Base-by-base conservation (phyloP, 2,329 filamentous ascomycete species). In the Fusarium sp. region DNA sequence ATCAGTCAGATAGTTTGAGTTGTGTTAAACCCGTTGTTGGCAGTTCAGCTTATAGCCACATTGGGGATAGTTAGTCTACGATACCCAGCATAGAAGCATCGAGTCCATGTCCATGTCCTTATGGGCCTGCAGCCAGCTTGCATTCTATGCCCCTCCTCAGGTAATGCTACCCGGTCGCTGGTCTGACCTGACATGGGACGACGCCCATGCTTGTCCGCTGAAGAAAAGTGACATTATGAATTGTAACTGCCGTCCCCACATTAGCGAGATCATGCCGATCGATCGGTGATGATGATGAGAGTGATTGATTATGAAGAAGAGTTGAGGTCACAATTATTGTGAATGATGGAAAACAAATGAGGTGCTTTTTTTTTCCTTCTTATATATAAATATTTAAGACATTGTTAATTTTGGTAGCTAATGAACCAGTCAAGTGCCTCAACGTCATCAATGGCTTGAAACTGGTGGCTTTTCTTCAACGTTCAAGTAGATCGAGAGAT, bases 211-310 rank as follows among this genome's bases (percentile, higher is more conserved):
- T 48, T 47, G 62, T 59, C 57, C 58, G 50, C 13, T 56, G 54
- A 56, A 70, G 54, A 71, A 59, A 55, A 66, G 59, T 71, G 63
- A 62, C 47, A 63, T 66, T 64, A 42, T 68, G 49, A 41, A 49
- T 60, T 47, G 41, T 43, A 67, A 66, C 48, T 72, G 37, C 62
- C 58, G 59, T 65, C 71, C 34, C 71, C 71, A 73, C 68, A 59
- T 34, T 62, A 43, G 41, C 48, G 12, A 62, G 50, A 45, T 55
- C 46, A 61, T 65, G 32, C 37, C 55, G 66, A 56, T 47, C 46
- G 59, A 69, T 56, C 53, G 54, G 42, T 50, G 30, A 50, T 56
- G 63, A 68, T 68, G 59, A 60, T 60, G 42, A 63, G 13, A 23
- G 28, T 37, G 46, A 14, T 32, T 16, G 18, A 37, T 32, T 37